phyloP scores from a whole-genome alignment of 129 eudicot species.

The Calendula officinalis region DNA sequence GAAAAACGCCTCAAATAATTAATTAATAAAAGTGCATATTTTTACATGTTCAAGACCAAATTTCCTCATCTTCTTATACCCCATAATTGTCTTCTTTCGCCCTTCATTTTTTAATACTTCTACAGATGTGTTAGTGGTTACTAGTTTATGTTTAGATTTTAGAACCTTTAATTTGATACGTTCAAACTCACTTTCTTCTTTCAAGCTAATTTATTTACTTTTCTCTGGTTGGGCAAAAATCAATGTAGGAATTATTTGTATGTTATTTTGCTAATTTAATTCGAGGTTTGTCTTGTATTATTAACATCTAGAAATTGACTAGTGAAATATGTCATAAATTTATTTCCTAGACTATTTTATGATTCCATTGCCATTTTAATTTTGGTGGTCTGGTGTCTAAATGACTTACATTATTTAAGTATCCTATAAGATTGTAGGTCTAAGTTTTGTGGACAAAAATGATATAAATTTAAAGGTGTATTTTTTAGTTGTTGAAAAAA shows the following conservation, averaged over 20 bases:
- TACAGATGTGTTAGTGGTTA: conserved; percentile 3
- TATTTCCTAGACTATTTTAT: too few species aligned
- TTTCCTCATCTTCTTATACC: not conserved
- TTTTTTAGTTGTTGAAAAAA: too few species aligned
- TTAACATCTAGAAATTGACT: too few species aligned
- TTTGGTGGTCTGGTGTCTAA: too few species aligned
- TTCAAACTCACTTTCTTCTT: not conserved
- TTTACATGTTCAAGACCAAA: not conserved
- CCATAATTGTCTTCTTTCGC: not conserved
- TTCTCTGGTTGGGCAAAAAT: not conserved
- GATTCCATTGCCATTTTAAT: too few species aligned
- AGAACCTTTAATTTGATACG: not conserved
- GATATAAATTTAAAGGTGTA: too few species aligned
- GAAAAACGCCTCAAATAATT: conserved; percentile 54
- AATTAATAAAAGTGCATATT: not conserved
- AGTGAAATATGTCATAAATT: too few species aligned
- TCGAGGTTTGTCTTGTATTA: not conserved
- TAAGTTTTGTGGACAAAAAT: too few species aligned
- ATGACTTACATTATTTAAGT: too few species aligned
- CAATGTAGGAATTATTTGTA: not conserved
- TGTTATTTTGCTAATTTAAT: too few species aligned
- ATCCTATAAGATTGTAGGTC: too few species aligned
- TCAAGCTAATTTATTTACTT: not conserved
- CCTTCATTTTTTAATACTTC: conserved; percentile 2
- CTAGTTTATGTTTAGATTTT: not conserved